phyloP scores from a whole-genome alignment of 78 protist species.

The Anaeramoeba flamelloides region DNA sequence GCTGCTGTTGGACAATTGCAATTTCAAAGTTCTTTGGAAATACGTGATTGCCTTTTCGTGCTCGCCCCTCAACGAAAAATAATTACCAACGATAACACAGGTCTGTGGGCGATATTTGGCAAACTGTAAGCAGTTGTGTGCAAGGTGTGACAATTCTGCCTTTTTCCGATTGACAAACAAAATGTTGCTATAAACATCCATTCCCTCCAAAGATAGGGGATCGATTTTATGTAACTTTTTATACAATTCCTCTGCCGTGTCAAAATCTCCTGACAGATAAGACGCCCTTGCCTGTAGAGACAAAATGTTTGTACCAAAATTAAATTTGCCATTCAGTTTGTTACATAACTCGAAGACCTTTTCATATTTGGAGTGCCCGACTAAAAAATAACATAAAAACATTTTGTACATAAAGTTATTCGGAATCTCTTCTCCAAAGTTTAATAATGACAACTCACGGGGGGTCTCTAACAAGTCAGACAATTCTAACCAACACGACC shows the following conservation, averaged over 20 bases:
- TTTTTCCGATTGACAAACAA: not conserved
- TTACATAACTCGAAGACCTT: not conserved
- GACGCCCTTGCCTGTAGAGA: not conserved
- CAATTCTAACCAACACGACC: not conserved
- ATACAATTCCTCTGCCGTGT: not conserved
- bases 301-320: not conserved
- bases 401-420: not conserved
- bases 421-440: not conserved
- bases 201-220: not conserved
- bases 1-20: conserved; percentile 17
- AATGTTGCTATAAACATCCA: not conserved
- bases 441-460: not conserved
- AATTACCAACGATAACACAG: not conserved
- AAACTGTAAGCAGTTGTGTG: not conserved
- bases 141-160: not conserved
- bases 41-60: not conserved
- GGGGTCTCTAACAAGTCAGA: not conserved
- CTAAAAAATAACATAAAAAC: not conserved
- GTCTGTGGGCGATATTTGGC: not conserved
- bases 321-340: not conserved
- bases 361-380: not conserved
- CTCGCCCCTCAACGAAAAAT: not conserved
- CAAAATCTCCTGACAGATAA: not conserved
- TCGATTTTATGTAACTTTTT: not conserved
- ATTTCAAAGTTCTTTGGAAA: not conserved